Conservation (phyloP, 805 yeast genomes). For the Starmera pachycereana region DNA sequence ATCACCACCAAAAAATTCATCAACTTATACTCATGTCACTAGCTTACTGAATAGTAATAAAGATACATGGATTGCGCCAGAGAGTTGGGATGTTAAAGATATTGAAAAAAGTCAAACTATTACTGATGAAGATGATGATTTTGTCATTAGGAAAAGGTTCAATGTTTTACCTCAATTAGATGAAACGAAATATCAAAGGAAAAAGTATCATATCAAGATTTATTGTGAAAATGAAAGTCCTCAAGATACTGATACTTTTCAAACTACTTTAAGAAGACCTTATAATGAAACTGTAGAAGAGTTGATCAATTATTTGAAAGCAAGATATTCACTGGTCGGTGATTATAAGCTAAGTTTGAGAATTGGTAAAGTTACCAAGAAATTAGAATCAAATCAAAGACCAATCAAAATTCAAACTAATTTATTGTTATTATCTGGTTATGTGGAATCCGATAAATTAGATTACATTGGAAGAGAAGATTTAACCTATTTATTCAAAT, state of each 20-base stretch:
- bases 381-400: slow-evolving; percentile 58
- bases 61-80: slow-evolving; percentile 44
- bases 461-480: slow-evolving; percentile 79
- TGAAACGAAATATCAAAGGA: slow-evolving; percentile 20
- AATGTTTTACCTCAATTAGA: slow-evolving; percentile 22
- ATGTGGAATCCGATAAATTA: slow-evolving; percentile 63
- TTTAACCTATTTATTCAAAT: slow-evolving; percentile 70
- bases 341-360: slow-evolving; percentile 69
- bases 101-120: slow-evolving; percentile 9
- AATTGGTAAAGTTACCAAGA: slow-evolving; percentile 68
- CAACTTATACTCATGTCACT: no score
- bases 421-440: slow-evolving; percentile 66
- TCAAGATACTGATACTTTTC: slow-evolving; percentile 74
- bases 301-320: slow-evolving; percentile 56
- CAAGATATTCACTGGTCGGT: slow-evolving; percentile 63
- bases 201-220: slow-evolving; percentile 50
- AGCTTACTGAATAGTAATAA: slow-evolving; percentile 1
- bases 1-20: no score
- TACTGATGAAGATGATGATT: slow-evolving; percentile 26
- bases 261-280: slow-evolving; percentile 70
- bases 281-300: slow-evolving; percentile 71
- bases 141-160: slow-evolving; percentile 24
- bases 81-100: slow-evolving; percentile 49
- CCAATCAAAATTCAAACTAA: slow-evolving; percentile 75
- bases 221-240: slow-evolving; percentile 79